Base-by-base conservation (phyloP, 306 rosid genomes). In the Ormosia semicastrata region DNA sequence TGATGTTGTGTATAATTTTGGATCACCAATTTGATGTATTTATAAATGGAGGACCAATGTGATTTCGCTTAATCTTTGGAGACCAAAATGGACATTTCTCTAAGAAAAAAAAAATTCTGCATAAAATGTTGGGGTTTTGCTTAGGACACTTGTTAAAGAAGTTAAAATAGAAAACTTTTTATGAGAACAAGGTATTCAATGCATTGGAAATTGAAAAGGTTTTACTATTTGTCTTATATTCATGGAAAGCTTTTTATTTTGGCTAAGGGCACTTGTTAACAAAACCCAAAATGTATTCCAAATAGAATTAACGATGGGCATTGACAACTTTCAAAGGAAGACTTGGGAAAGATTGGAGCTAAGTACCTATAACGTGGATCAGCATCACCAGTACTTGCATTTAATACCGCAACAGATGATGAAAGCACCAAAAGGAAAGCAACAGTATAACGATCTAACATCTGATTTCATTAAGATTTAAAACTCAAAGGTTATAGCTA, bases 381-480 rank as follows among this genome's bases (percentile, higher is more conserved):
- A 66, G 73, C 82, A 85, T 93, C 97, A 70, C 97, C 97, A 49
- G 82, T 85, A 82, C 97, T 90, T 65, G 92, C 98, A 60, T 91
- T 84, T 83, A 91, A 63, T 52, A 73, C 89, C 14, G 34, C 68
- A 57, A 83, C 50, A 34, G 77, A 84, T 32, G 86, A 85, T 9
- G 89, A 85, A 44, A 93, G 56, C 83, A 76, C 83, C 81, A 83
- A 82, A 50, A 91, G 47, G 44, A 91, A 86, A 63, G 83, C 86
- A 71, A 85, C 43, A 85, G 52, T 77, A 73, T 69, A 75, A 40
- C 77, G 80, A 84, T 68, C 78, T 46, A 85, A 33, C 94, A 91
- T 93, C 96, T 93, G 88, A 56, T 43, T 17, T 40, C 64, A 56
- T 57, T 57, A 84, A 74, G 47, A 67, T 74, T 73, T 17, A 67